Base-by-base conservation (phyloP, 495 filamentous ascomycete genomes). In the Aspergillus baeticus region DNA sequence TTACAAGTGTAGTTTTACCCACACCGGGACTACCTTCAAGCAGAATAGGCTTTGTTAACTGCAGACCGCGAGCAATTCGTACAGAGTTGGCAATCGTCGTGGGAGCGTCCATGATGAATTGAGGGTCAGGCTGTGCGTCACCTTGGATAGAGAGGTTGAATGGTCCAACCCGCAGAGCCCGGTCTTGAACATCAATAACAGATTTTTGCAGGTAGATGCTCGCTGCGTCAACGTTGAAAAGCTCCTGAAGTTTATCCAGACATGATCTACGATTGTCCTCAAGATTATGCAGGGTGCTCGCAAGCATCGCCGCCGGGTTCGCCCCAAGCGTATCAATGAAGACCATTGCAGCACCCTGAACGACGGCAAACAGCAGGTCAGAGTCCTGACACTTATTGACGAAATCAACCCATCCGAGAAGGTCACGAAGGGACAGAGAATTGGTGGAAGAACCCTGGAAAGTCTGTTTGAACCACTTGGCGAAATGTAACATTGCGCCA, bases 11-110 rank as follows among this genome's bases (percentile, higher is more conserved):
- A 0, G 95, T 99, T 73, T 99, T 99, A 43, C 95, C 95, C 41
- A 99, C 95, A 61, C 95, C 95, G 18, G 95, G 95, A 60, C 87
- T 96, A 33, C 95, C 95, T 73, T 99, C 95, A 21, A 99, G 77
- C 18, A 99, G 77, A 49, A 98, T 92, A 22, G 95, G 92, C 61
- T 96, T 97, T 20, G 83, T 80, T 2, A 94, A 80, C 63, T 95
- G 91, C 47, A 98, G 76, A n/a, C 94, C 95, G 51, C 95, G 83
- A 45, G 92, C 80, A 23, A 99, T 87, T 67, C 92, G 80, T 80
- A 98, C 92, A 2, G 87, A 88, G 61, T 99, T 99, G 54, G 84
- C 77, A 58, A 84, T 88, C 0, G 92, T 97, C 2, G 95, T 98
- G 8, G 91, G 92, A 1, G 96, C 91, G 54, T 87, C 82, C 63